Base-by-base conservation (phyloP, 768 basidiomycete species). In the Tricholoma flavovirens region DNA sequence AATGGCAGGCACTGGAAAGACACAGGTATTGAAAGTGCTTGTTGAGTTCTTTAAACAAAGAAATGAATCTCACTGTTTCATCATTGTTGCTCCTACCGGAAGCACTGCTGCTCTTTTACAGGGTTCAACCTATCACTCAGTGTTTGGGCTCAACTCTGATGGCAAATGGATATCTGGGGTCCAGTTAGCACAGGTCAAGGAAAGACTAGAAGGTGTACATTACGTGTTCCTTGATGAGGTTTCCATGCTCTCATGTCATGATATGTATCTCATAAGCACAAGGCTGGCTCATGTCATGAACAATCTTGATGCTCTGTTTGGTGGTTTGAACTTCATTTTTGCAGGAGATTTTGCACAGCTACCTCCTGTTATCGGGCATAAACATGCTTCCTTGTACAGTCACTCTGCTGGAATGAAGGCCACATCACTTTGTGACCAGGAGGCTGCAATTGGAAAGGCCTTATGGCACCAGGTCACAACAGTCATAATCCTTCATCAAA, bases 331-430 rank as follows among this genome's bases (percentile, higher is more conserved):
- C 51, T 65, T 78, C 36, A 72, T 77, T 21, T 67, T 78, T 55
- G 73, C 76, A 7, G 76, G 76, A 11, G 77, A 78, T 54, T 76
- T 78, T 69, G 75, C 72, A 3, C 77, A 79, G 49, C 58, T 78
- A 0, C 73, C 74, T 5, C 77, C 71, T 29, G 66, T 62, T 6
- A 54, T 45, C 11, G 66, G 67, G 1, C 29, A 54, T 55, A 30
- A 64, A 51, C 14, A 24, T 32, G 49, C 53, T 22, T 56, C 64
- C 12, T 51, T 71, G 7, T 71, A 67, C 49, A 64, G 58, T 53
- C 43, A 52, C 9, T 42, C 52, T 5, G 53, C 65, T 29, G 56
- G 60, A 22, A 15, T 17, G 15, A 29, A 15, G 24, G n/a, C 51
- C 11, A 38, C 17, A n/a, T 30, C 22, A 9, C 26, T 49, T 7